Evolutionary conservation across 306 rosid genomes (phyloP), one percentile per base, ranked within the genome.

Genomic region (Cucumis hystrix): DNA sequence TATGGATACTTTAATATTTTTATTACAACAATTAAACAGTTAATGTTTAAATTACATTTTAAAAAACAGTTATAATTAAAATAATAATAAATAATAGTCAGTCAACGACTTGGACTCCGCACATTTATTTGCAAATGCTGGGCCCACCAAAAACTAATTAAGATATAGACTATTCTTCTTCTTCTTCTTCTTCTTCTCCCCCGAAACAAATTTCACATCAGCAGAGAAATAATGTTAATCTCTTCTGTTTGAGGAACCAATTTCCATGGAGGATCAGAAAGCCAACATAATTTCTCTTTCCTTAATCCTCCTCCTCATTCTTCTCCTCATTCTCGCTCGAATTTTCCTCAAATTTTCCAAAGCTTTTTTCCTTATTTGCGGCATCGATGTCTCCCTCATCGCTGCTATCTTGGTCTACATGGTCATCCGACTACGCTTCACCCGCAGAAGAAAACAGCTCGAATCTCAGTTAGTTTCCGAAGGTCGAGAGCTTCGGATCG

Each of bases 401-500:
- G 62, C 85, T 8, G 98, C 96, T 0, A 82, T 89, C 8, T 77
- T 95, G 37, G 86, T 86, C 0, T 95, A 86, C 30, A 68, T 91
- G 0, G 5, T 88, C 4, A 83, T 95, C 85, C 79, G 97, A 75
- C 54, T 35, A 1, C 89, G 85, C 11, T 90, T 87, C 87, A 81
- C 84, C 71, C 67, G 60, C 7, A 74, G 92, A 62, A 83, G 91
- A 60, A 83, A 11, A 65, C 37, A 80, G 18, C 15, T 95, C 65
- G 96, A 89, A 64, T 84, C 90, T 3, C 81, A 60, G 62, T 59
- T 82, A 20, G 85, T 47, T 18, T 83, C 97, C 6, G 95, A 92
- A 81, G 96, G 97, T 4, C 61, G 85, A 67, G 98, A 95, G 89
- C 97, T 95, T 56, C 87, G 97, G 30, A 84, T 90, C 25, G 97